Conservation (phyloP, 768 basidiomycete genomes). For the Tremella mesenterica region DNA sequence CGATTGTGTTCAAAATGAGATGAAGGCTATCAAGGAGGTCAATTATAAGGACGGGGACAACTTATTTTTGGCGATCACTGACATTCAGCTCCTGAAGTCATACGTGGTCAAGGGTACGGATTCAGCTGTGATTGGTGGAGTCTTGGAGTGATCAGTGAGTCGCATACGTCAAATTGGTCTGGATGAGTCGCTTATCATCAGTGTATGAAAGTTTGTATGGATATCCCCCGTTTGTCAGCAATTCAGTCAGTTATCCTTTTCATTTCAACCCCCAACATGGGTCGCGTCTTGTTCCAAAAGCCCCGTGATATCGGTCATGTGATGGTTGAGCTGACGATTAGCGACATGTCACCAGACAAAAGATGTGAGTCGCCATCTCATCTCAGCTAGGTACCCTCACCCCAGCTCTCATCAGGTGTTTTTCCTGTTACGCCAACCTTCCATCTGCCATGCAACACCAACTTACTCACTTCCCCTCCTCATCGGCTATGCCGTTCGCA, state of each 20-base stretch:
- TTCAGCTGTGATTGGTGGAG: slow-evolving; percentile 99
- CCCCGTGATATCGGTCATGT: too few species aligned
- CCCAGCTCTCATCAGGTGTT: too few species aligned
- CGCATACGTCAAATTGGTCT: not conserved
- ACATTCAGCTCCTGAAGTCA: slow-evolving; percentile 44
- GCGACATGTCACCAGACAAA: slow-evolving; percentile 91
- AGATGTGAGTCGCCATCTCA: slow-evolving; percentile 56
- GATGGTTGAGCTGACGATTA: slow-evolving; percentile 41
- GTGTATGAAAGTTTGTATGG: slow-evolving; percentile 91
- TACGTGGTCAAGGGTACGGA: slow-evolving; percentile 60
- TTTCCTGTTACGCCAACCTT: too few species aligned
- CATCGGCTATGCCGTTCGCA: too few species aligned
- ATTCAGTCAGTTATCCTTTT: slow-evolving; percentile 56
- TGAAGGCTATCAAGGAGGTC: too few species aligned
- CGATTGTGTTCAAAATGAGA: too few species aligned
- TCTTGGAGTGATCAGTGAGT: slow-evolving; percentile 71
- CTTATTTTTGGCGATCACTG: too few species aligned
- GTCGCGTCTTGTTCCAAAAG: too few species aligned
- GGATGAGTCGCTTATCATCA: slow-evolving; percentile 2
- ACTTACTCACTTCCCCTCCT: not conserved
- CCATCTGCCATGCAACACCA: too few species aligned
- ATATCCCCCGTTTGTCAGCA: slow-evolving; percentile 92
- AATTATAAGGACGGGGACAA: too few species aligned
- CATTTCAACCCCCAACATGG: too few species aligned
- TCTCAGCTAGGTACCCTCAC: too few species aligned